A percentile compares a stretch with the other conserved stretches of the same genome.
phyloP scores from a whole-genome alignment of 2,329 filamentous ascomycete species.

The Talaromyces albobiverticillius region DNA sequence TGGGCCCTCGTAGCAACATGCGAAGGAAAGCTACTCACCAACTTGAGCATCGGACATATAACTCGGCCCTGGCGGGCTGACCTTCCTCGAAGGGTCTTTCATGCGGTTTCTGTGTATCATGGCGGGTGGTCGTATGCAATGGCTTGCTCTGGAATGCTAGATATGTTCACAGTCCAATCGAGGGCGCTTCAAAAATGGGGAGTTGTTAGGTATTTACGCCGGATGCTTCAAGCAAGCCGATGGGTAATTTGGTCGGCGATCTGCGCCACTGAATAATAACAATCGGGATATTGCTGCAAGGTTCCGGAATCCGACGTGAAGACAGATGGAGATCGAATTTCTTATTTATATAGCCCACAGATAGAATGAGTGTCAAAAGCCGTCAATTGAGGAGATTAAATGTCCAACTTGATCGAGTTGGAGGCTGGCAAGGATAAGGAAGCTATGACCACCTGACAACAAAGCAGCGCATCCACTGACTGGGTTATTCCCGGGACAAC shows the following conservation, averaged over 20 bases:
- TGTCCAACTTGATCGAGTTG: neutral
- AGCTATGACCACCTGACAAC: constrained; percentile 14
- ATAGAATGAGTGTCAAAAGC: too few species aligned
- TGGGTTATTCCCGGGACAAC: constrained; percentile 7
- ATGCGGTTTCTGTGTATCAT: constrained; percentile 40
- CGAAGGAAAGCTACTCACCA: constrained; percentile 42
- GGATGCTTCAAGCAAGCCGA: neutral
- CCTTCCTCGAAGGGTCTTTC: constrained; percentile 39
- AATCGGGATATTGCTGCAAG: neutral
- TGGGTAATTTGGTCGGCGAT: neutral
- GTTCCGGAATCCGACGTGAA: neutral
- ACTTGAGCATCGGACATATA: constrained; percentile 48
- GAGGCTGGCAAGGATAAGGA: neutral
- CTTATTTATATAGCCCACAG: neutral
- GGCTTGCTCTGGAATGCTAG: constrained; percentile 10
- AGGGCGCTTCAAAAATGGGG: neutral
- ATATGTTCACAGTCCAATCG: constrained; percentile 1
- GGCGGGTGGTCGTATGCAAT: neutral
- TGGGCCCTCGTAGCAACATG: neutral
- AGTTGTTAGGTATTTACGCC: neutral
- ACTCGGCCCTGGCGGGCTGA: constrained; percentile 45
- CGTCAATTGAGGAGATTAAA: neutral
- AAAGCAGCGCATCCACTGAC: constrained; percentile 3
- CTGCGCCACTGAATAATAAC: neutral
- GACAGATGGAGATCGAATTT: neutral